Conservation (phyloP, 495 filamentous ascomycete genomes). For the Lophiotrema nucula region DNA sequence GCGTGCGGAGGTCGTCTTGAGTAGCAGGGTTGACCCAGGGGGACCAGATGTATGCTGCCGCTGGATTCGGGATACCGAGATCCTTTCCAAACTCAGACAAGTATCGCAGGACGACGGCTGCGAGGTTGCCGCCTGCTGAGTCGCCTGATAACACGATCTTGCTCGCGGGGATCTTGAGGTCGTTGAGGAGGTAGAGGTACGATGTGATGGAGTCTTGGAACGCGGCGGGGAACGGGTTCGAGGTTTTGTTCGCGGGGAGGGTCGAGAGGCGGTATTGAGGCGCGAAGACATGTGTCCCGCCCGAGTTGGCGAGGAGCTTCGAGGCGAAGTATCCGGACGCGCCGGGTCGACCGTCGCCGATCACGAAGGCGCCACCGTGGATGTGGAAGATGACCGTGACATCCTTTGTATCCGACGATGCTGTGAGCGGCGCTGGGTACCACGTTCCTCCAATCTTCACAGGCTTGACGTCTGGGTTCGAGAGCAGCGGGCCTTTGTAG, state of each 20-base stretch:
- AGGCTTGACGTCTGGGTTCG: constrained; percentile 37
- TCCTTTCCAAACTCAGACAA: constrained; percentile 30
- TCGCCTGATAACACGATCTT: constrained; percentile 36
- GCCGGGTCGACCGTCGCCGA: constrained; percentile 43
- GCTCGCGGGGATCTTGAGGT: constrained; percentile 25
- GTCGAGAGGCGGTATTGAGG: constrained; percentile 38
- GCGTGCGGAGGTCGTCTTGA: constrained; percentile 20
- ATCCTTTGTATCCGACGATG: neutral
- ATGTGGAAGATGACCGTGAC: constrained; percentile 48
- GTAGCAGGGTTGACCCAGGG: constrained; percentile 43
- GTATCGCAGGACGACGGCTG: constrained; percentile 34
- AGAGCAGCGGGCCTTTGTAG: constrained; percentile 36
- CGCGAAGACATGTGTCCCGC: constrained; percentile 28
- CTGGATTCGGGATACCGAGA: constrained; percentile 13
- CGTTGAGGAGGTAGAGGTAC: constrained; percentile 34
- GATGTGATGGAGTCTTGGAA: constrained; percentile 35
- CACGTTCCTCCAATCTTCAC: constrained; percentile 42
- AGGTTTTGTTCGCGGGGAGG: constrained; percentile 20
- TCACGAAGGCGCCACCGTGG: constrained; percentile 53
- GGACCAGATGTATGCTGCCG: constrained; percentile 39
- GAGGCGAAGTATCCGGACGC: constrained; percentile 42
- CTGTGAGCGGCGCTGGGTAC: constrained; percentile 35
- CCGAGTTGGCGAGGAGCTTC: constrained; percentile 28
- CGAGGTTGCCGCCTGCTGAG: constrained; percentile 37
- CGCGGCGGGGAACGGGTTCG: constrained; percentile 38